Evolutionary conservation across 495 filamentous ascomycete genomes (phyloP), one percentile per base, ranked within the genome.

Genomic region (Xylaria flabelliformis): DNA sequence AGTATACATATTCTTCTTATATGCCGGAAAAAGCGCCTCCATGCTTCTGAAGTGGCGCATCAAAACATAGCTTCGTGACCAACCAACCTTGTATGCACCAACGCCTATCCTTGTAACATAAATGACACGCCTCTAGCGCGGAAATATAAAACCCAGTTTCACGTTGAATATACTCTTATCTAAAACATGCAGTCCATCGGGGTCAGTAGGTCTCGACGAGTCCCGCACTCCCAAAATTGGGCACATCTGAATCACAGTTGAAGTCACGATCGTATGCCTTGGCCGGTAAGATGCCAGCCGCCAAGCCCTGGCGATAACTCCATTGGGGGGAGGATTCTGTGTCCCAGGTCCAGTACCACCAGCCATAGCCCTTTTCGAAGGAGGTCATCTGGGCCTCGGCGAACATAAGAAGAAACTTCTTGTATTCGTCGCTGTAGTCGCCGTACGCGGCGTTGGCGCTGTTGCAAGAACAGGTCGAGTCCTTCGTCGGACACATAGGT

Each of bases 331-430:
- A 91, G 50, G 70, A 67, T 78, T 86, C 84, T n/a, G 84, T 86
- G 72, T 86, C 82, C 83, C 84, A 86, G 29, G 94, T 97, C 97
- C 97, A 99, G 83, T 98, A 98, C 82, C 97, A 95, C 96, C 97
- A 98, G 61, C 97, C 97, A 90, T 92, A 95, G 8, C 92, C 93
- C 56, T 90, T 89, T 80, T 97, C 94, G 73, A 97, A 99, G 39
- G 90, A 91, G 19, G 87, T 82, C 93, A 99, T 98, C 84, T 99
- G 97, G 51, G 94, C 95, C 82, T 97, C 91, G 29, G 96, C 95
- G 83, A 98, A 98, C 78, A 91, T 92, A 75, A 86, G 87, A 72
- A 99, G 83, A 83, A 94, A 98, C 72, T 90, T 81, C 82, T 97
- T 97, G 82, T 99, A 99, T 12, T 81, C 82, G 55, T 84, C 82